phyloP scores from a whole-genome alignment of 1,284 basidiomycete genomes.

The Puccinia horiana region DNA sequence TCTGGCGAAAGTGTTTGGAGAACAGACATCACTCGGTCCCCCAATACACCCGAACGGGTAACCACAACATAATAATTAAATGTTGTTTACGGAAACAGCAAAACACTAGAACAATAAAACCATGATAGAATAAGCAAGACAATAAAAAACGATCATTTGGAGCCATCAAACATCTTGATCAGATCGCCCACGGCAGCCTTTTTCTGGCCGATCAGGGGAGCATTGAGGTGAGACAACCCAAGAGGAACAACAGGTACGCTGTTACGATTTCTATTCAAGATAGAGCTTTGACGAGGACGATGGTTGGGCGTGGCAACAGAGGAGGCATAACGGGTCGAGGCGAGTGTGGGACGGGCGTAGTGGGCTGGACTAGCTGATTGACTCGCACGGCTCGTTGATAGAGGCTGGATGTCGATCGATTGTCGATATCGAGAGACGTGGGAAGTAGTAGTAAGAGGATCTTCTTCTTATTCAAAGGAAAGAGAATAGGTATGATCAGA shows the following conservation, averaged over 20 bases:
- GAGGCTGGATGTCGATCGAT: too few relatives aligned
- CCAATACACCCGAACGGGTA: too few relatives aligned
- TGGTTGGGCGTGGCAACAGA: background rate
- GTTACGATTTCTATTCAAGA: background rate
- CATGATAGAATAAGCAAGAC: background rate
- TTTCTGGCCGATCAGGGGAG: slow-evolving; percentile 2
- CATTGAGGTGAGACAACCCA: background rate
- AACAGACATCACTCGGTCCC: too few relatives aligned
- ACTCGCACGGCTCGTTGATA: background rate
- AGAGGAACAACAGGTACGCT: too few relatives aligned
- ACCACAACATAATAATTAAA: too few relatives aligned
- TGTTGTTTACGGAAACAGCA: too few relatives aligned
- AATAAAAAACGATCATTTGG: background rate
- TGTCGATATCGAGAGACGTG: too few relatives aligned
- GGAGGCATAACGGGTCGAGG: background rate
- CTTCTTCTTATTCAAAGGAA: too few relatives aligned
- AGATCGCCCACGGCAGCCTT: slow-evolving; percentile 36
- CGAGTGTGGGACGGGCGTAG: background rate
- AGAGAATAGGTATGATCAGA: too few relatives aligned
- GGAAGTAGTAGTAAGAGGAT: too few relatives aligned
- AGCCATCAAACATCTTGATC: slow-evolving; percentile 41
- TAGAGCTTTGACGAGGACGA: background rate
- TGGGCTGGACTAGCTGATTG: background rate
- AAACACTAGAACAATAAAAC: background rate
- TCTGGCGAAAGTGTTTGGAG: too few relatives aligned